Evolutionary conservation across 306 rosid species (phyloP).

Genomic region (Myrica gale): DNA sequence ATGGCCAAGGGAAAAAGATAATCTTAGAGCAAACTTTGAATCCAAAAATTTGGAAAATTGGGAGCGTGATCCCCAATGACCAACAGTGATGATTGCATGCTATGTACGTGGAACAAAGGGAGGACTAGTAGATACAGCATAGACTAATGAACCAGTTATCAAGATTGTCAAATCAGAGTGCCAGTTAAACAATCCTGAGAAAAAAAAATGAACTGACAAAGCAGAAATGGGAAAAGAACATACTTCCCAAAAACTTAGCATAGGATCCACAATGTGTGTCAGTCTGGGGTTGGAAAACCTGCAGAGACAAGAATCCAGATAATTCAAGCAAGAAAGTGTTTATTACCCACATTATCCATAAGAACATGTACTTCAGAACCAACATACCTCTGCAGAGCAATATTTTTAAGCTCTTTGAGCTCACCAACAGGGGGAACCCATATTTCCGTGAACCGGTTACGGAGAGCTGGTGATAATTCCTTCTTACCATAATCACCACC

Average conservation of each 20-base stretch:
- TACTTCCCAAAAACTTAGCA: constrained; percentile 83
- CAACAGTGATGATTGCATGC: background rate
- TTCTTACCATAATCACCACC: constrained; percentile 99
- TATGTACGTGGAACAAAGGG: background rate
- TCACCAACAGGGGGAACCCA: constrained; percentile 89
- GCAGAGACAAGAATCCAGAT: constrained; percentile 18
- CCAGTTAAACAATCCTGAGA: background rate
- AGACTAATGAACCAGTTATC: constrained; percentile 3
- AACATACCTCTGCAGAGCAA: constrained; percentile 60
- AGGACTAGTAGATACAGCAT: background rate
- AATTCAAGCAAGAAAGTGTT: background rate
- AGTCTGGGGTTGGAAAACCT: constrained; percentile 54
- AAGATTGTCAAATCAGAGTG: constrained; percentile 1
- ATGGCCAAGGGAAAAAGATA: no score
- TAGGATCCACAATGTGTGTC: constrained; percentile 53
- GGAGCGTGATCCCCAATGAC: background rate
- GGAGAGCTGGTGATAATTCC: constrained; percentile 81
- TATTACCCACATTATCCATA: background rate
- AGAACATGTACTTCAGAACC: constrained; percentile 7
- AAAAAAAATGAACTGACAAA: background rate
- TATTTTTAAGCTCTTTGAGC: constrained; percentile 60
- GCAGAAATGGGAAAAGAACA: constrained; percentile 10
- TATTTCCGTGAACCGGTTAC: constrained; percentile 96
- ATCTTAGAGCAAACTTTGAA: no score
- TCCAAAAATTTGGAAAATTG: no score